A percentile compares a stretch with the other conserved stretches of the same genome.
Evolutionary conservation across 2,329 filamentous ascomycete genomes (phyloP).

Genomic region (Penicillium verrucosum): DNA sequence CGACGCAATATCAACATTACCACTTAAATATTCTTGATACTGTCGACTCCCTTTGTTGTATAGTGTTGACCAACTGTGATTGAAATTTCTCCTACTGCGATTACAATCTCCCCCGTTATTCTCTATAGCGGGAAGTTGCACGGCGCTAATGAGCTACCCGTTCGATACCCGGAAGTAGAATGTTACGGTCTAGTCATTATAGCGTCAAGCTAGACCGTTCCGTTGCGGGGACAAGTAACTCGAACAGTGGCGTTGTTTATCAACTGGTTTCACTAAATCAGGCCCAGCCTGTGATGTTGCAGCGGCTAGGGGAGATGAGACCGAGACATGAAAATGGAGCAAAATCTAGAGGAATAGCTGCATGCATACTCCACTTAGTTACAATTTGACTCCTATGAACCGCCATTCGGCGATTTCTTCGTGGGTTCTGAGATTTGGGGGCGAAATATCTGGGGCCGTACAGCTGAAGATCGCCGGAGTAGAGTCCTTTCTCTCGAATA

Average conservation of each 20-base stretch:
- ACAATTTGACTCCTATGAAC: no score
- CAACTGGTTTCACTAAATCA: not conserved
- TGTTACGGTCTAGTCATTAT: not conserved
- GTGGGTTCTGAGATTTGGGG: no score
- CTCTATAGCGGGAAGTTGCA: not conserved
- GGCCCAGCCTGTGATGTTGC: not conserved
- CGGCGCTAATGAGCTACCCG: not conserved
- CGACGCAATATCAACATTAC: no score
- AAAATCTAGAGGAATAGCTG: no score
- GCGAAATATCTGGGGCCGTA: no score
- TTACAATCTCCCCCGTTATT: not conserved
- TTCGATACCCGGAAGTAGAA: not conserved
- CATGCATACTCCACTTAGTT: no score
- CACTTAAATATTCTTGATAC: no score
- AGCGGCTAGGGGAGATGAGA: not conserved
- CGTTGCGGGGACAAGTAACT: conserved; percentile 9
- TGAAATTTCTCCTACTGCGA: no score
- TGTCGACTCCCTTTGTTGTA: no score
- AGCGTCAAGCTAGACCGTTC: conserved; percentile 2
- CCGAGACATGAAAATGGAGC: no score
- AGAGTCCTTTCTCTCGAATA: not conserved
- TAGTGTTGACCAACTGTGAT: no score
- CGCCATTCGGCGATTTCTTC: no score
- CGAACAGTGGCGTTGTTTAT: not conserved
- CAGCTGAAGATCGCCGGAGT: not conserved